phyloP scores from a whole-genome alignment of 441 rosid species.

The Francoa sonchifolia region DNA sequence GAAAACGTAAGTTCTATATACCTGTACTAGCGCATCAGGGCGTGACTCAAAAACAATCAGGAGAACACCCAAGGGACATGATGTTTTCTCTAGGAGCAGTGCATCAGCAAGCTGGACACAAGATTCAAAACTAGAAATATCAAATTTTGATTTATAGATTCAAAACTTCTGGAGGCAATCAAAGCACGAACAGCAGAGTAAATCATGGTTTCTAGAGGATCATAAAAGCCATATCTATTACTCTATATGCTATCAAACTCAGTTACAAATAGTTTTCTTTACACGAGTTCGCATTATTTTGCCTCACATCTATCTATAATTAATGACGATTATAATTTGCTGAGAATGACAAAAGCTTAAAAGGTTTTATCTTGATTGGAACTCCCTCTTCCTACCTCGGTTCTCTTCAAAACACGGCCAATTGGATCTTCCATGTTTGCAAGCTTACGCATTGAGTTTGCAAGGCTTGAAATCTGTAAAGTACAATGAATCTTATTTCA shows the following conservation, averaged over 20 bases:
- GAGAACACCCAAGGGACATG: slow-evolving; percentile 93
- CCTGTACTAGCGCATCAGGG: slow-evolving; percentile 97
- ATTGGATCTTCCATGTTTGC: slow-evolving; percentile 97
- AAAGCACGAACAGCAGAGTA: not conserved
- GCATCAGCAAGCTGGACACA: slow-evolving; percentile 75
- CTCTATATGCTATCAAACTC: too few species aligned
- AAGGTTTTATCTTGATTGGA: too few species aligned
- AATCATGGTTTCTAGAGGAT: not conserved
- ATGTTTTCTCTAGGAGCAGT: slow-evolving; percentile 80
- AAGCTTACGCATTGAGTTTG: slow-evolving; percentile 68
- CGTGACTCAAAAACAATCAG: slow-evolving; percentile 92
- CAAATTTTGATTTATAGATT: slow-evolving; percentile 4
- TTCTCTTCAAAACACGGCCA: slow-evolving; percentile 67
- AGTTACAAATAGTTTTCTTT: too few species aligned
- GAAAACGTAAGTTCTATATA: slow-evolving; percentile 14
- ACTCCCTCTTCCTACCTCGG: slow-evolving; percentile 49
- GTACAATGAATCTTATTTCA: slow-evolving; percentile 12
- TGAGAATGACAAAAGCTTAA: too few species aligned
- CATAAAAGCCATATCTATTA: too few species aligned
- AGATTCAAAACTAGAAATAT: slow-evolving; percentile 4
- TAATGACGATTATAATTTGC: too few species aligned
- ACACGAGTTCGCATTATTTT: too few species aligned
- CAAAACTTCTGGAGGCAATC: too few species aligned
- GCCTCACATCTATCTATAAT: too few species aligned
- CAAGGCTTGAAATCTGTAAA: slow-evolving; percentile 69